These are phyloP conservation scores for Yarrowia bubula DNA, from an alignment of 805 yeast genomes.

Conservation along the genomic window DNA sequence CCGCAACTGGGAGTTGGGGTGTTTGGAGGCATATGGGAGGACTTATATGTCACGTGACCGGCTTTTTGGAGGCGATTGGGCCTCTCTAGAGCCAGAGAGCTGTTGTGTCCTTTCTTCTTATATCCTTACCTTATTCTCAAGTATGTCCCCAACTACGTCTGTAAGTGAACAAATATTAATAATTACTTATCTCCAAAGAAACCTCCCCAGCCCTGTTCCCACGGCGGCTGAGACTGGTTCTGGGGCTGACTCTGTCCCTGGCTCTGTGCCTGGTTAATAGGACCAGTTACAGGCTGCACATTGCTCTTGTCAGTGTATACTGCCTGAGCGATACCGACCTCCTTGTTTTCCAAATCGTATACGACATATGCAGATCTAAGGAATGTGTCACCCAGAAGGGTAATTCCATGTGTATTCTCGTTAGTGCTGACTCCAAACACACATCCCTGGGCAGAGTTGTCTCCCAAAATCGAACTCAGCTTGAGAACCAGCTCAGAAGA, in stretches of 20 bases:
- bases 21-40: too few relatives aligned
- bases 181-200: too few relatives aligned
- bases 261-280: background rate
- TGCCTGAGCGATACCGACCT: conserved; percentile 57
- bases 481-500: conserved; percentile 1
- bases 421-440: conserved; percentile 36
- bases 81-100: too few relatives aligned
- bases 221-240: too few relatives aligned
- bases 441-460: conserved; percentile 27
- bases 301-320: conserved; percentile 30
- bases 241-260: background rate
- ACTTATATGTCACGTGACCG: too few relatives aligned
- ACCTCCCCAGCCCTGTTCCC: too few relatives aligned
- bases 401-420: conserved; percentile 33
- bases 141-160: too few relatives aligned
- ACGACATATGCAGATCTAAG: conserved; percentile 64
- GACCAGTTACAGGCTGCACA: background rate
- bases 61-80: too few relatives aligned
- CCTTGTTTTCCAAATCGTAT: conserved; percentile 57
- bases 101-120: too few relatives aligned
- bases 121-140: too few relatives aligned
- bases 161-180: too few relatives aligned
- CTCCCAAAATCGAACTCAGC: background rate
- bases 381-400: conserved; percentile 55
- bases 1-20: too few relatives aligned